Conservation (phyloP, 23 red algal genomes). For the Cyanidium caldarium region DNA sequence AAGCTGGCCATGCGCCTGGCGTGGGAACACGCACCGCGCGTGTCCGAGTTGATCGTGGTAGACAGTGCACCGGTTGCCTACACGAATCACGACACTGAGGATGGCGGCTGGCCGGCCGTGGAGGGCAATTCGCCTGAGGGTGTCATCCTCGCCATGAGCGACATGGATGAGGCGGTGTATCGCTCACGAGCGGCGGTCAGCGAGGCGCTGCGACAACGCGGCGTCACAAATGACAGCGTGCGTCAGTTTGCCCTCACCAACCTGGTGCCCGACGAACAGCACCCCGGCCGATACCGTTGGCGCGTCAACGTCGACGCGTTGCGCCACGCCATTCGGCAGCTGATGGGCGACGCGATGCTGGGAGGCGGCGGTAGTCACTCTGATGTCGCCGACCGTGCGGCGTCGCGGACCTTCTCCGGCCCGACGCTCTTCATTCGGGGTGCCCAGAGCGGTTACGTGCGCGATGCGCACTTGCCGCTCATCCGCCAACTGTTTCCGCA, state of each 20-base stretch:
- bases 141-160: slow-evolving; percentile 1
- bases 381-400: background rate
- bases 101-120: background rate
- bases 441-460: slow-evolving; percentile 47
- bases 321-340: background rate
- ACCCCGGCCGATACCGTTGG: background rate
- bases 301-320: slow-evolving; percentile 18
- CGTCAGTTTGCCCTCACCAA: slow-evolving; percentile 75
- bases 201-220: slow-evolving; percentile 8
- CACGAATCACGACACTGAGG: too few species aligned
- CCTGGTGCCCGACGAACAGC: background rate
- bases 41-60: slow-evolving; percentile 59
- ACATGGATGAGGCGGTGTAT: background rate
- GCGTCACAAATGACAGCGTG: slow-evolving; percentile 23
- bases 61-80: slow-evolving; percentile 73
- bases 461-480: slow-evolving; percentile 21
- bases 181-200: slow-evolving; percentile 26
- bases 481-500: slow-evolving; percentile 44
- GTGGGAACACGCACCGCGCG: slow-evolving; percentile 24
- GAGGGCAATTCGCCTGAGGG: slow-evolving; percentile 13
- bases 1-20: slow-evolving; percentile 66
- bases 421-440: slow-evolving; percentile 56
- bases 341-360: slow-evolving; percentile 13
- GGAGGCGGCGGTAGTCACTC: slow-evolving; percentile 3
- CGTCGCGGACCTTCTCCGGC: background rate